phyloP scores from a whole-genome alignment of 352 stramenopile genomes.

The Blastocystis sp. region DNA sequence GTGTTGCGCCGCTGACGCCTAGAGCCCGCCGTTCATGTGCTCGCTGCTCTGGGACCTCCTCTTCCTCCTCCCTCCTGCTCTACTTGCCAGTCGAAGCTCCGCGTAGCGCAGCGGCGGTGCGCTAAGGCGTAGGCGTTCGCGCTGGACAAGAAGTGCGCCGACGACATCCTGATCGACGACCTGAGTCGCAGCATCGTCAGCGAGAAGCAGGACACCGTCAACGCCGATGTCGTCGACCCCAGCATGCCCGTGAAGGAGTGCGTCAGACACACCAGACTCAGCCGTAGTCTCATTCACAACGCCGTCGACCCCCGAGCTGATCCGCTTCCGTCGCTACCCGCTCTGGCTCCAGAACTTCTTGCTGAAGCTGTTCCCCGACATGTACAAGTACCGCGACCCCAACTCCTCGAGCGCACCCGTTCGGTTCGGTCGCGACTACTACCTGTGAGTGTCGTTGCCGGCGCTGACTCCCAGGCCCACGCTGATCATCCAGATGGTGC shows the following conservation, averaged over 20 bases:
- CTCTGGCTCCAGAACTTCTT: slow-evolving; percentile 34
- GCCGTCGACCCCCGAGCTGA: not conserved
- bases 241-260: slow-evolving; percentile 61
- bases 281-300: slow-evolving; percentile 60
- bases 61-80: slow-evolving; percentile 29
- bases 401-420: slow-evolving; percentile 24
- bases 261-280: not conserved
- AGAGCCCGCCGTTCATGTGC: slow-evolving; percentile 7
- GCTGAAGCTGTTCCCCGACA: slow-evolving; percentile 55
- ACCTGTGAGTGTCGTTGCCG: not conserved
- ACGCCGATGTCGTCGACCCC: slow-evolving; percentile 30
- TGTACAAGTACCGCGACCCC: slow-evolving; percentile 27
- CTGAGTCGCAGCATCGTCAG: not conserved
- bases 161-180: slow-evolving; percentile 21
- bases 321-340: slow-evolving; percentile 54
- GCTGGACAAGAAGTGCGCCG: slow-evolving; percentile 40
- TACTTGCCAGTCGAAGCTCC: slow-evolving; percentile 21
- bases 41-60: slow-evolving; percentile 62
- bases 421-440: slow-evolving; percentile 63
- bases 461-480: not conserved
- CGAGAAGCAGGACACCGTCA: slow-evolving; percentile 7
- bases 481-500: slow-evolving; percentile 37
- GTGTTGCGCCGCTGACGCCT: not conserved
- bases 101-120: not conserved
- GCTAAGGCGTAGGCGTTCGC: not conserved